Conservation (phyloP, 176 grass and related monocot genomes). For the Olyra latifolia region DNA sequence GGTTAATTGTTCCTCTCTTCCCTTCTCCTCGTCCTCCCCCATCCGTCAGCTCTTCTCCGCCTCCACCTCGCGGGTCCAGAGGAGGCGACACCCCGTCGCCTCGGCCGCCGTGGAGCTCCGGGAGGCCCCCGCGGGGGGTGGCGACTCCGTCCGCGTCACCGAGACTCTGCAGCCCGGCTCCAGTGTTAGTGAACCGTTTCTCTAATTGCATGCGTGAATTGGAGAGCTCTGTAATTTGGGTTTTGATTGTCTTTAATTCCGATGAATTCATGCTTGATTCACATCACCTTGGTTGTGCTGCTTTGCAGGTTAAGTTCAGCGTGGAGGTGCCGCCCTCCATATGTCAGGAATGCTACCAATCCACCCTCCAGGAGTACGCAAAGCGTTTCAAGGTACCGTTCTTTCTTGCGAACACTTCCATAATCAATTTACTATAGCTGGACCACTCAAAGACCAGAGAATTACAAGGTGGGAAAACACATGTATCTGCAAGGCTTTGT, state of each 20-base stretch:
- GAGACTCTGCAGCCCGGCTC: slow-evolving; percentile 52
- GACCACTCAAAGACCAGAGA: not conserved
- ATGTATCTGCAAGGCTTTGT: not conserved
- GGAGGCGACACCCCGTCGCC: slow-evolving; percentile 15
- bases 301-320: slow-evolving; percentile 73
- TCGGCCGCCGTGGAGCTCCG: slow-evolving; percentile 39
- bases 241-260: not conserved
- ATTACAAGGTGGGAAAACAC: not conserved
- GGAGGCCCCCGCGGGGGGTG: slow-evolving; percentile 32
- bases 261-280: not conserved
- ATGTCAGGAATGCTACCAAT: slow-evolving; percentile 65
- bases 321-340: slow-evolving; percentile 84
- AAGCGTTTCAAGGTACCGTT: slow-evolving; percentile 68
- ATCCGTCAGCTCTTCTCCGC: slow-evolving; percentile 12
- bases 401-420: not conserved
- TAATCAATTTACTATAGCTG: slow-evolving; percentile 3
- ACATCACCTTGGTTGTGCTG: not conserved
- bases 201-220: not conserved
- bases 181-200: slow-evolving; percentile 25
- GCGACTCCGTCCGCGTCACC: slow-evolving; percentile 53
- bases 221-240: not conserved
- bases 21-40: slow-evolving; percentile 13
- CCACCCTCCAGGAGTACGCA: slow-evolving; percentile 58
- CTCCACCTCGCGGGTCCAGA: slow-evolving; percentile 18
- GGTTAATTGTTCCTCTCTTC: not conserved